Evolutionary conservation across 306 rosid species (phyloP), one percentile per base, ranked within the genome.

Genomic region (Glycine soja): DNA sequence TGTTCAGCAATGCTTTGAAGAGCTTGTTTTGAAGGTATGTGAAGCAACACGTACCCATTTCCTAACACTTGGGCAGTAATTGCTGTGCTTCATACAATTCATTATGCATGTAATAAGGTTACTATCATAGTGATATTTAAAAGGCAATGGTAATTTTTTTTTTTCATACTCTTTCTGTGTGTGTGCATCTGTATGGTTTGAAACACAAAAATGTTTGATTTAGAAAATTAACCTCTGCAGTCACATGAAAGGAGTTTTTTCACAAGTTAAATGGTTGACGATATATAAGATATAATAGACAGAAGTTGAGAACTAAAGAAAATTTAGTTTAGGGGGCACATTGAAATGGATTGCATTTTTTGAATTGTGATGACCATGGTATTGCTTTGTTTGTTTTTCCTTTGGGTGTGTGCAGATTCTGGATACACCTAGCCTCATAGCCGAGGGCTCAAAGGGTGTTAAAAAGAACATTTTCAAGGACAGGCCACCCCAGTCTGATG

Each of bases 1-100:
- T 6, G 98, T 96, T 50, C 90, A 93, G 71, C 97, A 92, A 70
- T 96, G 99, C 92, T 96, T 96, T 82, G 99, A 96, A 73, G 99
- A 96, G 85, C 99, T 90, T 81, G 97, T 96, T 80, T 82, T 96
- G 80, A 96, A 93, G 97, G 98, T 96, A 85, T 65, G 79, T 67
- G 43, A 32, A 51, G 72, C 8, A 14, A 66, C 68, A 81, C 61
- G 65, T 42, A 57, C 74, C 77, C 83, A 32, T 45, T 24, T 51
- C 13, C 36, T 11, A 52, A 36, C 54, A 66, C 64, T 56, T 67
- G 30, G 24, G 10, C 78, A 10, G 36, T 56, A 68, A 15, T 74
- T 48, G 19, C 30, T 56, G 34, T 76, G 3, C 72, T 70, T 59
- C 53, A 18, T 16, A 68, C 30, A 12, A 24, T 81, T 30, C 6